Evolutionary conservation across 164 flowering plant species (phyloP).

Genomic region (Stephania japonica): DNA sequence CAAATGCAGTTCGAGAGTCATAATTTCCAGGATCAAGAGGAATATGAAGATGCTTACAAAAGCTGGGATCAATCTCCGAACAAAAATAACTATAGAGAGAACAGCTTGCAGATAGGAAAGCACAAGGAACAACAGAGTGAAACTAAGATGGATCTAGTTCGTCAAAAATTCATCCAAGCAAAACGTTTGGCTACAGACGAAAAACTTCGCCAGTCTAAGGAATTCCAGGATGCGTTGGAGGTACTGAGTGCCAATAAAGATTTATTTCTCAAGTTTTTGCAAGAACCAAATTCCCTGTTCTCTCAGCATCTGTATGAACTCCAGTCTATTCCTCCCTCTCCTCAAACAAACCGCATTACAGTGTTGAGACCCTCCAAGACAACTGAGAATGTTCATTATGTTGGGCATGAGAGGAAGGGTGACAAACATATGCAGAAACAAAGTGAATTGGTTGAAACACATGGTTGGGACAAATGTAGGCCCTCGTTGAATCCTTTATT

Average conservation of each 20-base stretch:
- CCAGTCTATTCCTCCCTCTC: slow-evolving; percentile 45
- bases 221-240: slow-evolving; percentile 86
- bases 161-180: slow-evolving; percentile 84
- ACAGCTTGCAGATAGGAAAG: slow-evolving; percentile 35
- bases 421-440: slow-evolving; percentile 34
- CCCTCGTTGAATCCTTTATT: slow-evolving; percentile 23
- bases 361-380: slow-evolving; percentile 78
- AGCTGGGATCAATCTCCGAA: slow-evolving; percentile 48
- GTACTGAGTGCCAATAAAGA: slow-evolving; percentile 75
- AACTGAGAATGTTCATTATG: slow-evolving; percentile 28
- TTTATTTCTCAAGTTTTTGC: slow-evolving; percentile 67
- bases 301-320: slow-evolving; percentile 43
- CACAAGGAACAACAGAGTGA: slow-evolving; percentile 33
- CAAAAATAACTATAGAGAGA: slow-evolving; percentile 25
- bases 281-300: slow-evolving; percentile 72
- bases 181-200: slow-evolving; percentile 75
- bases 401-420: slow-evolving; percentile 26
- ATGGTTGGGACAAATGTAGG: slow-evolving; percentile 32
- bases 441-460: slow-evolving; percentile 23
- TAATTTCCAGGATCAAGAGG: slow-evolving; percentile 32
- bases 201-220: slow-evolving; percentile 71
- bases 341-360: slow-evolving; percentile 77
- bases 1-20: slow-evolving; percentile 28
- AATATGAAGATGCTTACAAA: slow-evolving; percentile 61
- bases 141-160: slow-evolving; percentile 74